Evolutionary conservation across 2,329 filamentous ascomycete species (phyloP), one percentile per base, ranked within the genome.

Genomic region (Monascus ruber): DNA sequence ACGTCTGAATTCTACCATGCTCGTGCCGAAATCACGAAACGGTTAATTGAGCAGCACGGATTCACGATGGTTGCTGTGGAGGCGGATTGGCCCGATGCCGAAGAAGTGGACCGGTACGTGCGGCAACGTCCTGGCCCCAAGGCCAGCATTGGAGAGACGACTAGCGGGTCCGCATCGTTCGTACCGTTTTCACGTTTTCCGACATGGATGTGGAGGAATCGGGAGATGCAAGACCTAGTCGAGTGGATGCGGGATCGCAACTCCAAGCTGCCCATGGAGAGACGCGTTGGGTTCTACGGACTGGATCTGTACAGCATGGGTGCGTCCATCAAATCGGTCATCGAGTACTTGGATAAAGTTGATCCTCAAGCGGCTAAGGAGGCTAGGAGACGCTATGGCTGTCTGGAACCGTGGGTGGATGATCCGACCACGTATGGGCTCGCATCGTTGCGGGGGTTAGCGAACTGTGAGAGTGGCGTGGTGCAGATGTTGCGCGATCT

Each of bases 121-220:
- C 64, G 71, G 5, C 60, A 64, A 36, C 61, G 67, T 9, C 64
- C 67, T 9, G 53, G 64, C 26, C 49, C 54, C 17, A 50, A 63
- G 45, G 52, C 54, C 27, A 43, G 52, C 31, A 45, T 64, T 33
- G 50, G 54, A 24, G 53, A 51, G 24, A 41, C 38, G 25, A 44
- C 44, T 2, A 49, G 46, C 9, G 48, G 52, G 5, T 52, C 63
- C 8, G 59, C 63, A 31, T 58, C 64, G 5, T 52, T 63, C 8
- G 59, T 63, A 31, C 58, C 64, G 5, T 74, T 74, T 47, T 57
- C 66, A 31, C 60, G 70, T 25, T 74, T 74, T 35, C 71, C 71
- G 9, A 69, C 64, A 3, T 74, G 71, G 71, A 74, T 74, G 71
- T 74, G 71, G 71, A 63, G 71, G 7, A 74, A 74, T 43, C 52